phyloP scores from a whole-genome alignment of 192 early-diverging fungal species.

The Coemansia sp. region DNA sequence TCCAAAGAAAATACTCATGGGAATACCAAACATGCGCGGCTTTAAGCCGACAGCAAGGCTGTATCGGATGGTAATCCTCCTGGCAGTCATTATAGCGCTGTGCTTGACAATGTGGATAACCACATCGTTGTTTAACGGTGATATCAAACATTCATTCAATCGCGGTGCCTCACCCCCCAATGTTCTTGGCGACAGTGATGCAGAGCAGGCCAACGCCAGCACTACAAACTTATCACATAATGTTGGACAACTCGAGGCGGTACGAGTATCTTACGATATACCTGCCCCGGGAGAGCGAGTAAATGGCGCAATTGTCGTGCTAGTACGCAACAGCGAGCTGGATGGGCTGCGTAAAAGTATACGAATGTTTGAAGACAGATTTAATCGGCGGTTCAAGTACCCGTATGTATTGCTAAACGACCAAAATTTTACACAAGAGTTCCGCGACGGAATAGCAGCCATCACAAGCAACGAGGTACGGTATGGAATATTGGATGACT shows the following conservation, averaged over 20 bases:
- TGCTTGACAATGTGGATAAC: conserved; percentile 36
- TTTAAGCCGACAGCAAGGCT: conserved; percentile 50
- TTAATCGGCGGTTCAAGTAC: conserved; percentile 70
- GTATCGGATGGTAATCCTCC: conserved; percentile 34
- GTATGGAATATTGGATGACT: conserved; percentile 38
- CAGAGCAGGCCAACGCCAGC: conserved; percentile 6
- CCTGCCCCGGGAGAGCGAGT: conserved; percentile 41
- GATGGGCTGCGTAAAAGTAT: conserved; percentile 59
- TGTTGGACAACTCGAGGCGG: conserved; percentile 18
- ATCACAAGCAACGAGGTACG: conserved; percentile 48
- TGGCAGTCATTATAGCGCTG: conserved; percentile 17
- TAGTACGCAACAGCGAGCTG: conserved; percentile 70
- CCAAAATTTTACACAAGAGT: conserved; percentile 67
- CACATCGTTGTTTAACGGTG: conserved; percentile 21
- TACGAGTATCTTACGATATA: conserved; percentile 36
- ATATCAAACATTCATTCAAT: conserved; percentile 9
- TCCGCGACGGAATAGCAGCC: conserved; percentile 54
- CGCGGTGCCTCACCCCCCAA: conserved; percentile 6
- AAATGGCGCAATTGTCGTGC: conserved; percentile 62
- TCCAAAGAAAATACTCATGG: conserved; percentile 17
- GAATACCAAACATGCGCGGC: conserved; percentile 27
- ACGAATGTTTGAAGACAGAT: conserved; percentile 64
- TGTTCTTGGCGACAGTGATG: conserved; percentile 9
- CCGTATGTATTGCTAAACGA: conserved; percentile 82
- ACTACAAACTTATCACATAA: conserved; percentile 3